phyloP scores from a whole-genome alignment of 768 basidiomycete genomes.

The Naganishia randhawae region DNA sequence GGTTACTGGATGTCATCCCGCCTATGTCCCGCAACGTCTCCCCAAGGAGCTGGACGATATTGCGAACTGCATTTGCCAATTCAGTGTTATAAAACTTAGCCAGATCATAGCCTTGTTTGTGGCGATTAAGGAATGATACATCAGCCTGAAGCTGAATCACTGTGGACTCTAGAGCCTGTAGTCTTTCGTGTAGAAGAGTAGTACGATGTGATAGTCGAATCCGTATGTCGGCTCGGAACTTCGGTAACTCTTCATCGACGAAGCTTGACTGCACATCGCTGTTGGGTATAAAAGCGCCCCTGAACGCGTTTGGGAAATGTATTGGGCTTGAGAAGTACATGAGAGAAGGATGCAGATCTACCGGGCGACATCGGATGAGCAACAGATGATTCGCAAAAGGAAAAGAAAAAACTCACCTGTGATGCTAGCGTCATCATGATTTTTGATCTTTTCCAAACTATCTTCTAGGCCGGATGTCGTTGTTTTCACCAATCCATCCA shows the following conservation, averaged over 20 bases:
- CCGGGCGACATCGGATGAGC: slow-evolving; percentile 2
- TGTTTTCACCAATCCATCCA: slow-evolving; percentile 54
- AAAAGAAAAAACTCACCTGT: slow-evolving; percentile 41
- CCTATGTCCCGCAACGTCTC: neutral
- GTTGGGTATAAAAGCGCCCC: slow-evolving; percentile 6
- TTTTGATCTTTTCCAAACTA: slow-evolving; percentile 51
- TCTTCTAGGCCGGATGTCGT: slow-evolving; percentile 47
- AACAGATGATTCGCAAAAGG: neutral
- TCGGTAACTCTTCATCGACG: slow-evolving; percentile 48
- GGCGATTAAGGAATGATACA: neutral
- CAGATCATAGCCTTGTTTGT: neutral
- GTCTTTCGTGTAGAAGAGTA: slow-evolving; percentile 59
- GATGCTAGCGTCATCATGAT: slow-evolving; percentile 41
- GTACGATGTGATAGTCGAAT: slow-evolving; percentile 67
- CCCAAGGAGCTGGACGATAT: neutral
- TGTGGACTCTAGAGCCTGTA: slow-evolving; percentile 60
- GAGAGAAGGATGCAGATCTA: slow-evolving; percentile 59
- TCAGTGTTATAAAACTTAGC: neutral
- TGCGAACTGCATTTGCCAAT: neutral
- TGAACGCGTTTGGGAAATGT: slow-evolving; percentile 23
- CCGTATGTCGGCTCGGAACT: slow-evolving; percentile 62
- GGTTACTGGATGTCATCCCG: neutral
- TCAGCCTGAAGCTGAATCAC: neutral
- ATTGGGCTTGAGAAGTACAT: slow-evolving; percentile 59
- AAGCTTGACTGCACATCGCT: slow-evolving; percentile 7